Conservation (phyloP, 768 basidiomycete genomes). For the Pisolithus marmoratus region DNA sequence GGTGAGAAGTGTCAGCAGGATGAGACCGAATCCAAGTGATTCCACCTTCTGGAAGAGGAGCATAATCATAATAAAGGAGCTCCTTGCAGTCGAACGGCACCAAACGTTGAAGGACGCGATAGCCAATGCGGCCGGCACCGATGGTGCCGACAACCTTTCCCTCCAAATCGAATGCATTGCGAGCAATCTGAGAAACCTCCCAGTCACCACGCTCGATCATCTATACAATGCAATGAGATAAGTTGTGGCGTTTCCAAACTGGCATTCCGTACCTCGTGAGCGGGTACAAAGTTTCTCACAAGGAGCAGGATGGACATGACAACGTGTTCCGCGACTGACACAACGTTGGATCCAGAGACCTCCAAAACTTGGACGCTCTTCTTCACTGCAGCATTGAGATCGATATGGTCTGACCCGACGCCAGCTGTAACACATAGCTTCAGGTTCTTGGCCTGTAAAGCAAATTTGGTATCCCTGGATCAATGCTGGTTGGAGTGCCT, state of each 20-base stretch:
- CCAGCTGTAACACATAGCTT: conserved; percentile 89
- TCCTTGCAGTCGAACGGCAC: conserved; percentile 85
- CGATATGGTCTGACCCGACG: conserved; percentile 87
- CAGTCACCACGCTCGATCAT: conserved; percentile 85
- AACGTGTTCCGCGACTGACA: conserved; percentile 88
- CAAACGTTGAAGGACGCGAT: conserved; percentile 77
- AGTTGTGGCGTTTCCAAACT: background rate
- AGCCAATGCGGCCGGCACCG: conserved; percentile 79
- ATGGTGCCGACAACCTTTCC: conserved; percentile 90
- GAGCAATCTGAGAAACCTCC: conserved; percentile 78
- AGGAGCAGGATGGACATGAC: conserved; percentile 87
- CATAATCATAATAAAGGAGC: conserved; percentile 86
- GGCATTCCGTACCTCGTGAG: conserved; percentile 58
- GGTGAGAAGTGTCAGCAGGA: background rate
- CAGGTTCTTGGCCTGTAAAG: conserved; percentile 71
- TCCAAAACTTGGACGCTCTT: conserved; percentile 76
- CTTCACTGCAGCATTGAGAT: conserved; percentile 83
- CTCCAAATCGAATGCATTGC: conserved; percentile 85
- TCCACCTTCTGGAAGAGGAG: conserved; percentile 58
- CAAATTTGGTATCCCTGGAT: background rate
- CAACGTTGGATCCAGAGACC: conserved; percentile 86
- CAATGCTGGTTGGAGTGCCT: conserved; percentile 4
- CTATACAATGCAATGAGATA: conserved; percentile 24
- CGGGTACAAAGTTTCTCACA: conserved; percentile 85
- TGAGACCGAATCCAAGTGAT: background rate